Conservation (phyloP, 2,329 filamentous ascomycete species). For the Beauveria varroae region DNA sequence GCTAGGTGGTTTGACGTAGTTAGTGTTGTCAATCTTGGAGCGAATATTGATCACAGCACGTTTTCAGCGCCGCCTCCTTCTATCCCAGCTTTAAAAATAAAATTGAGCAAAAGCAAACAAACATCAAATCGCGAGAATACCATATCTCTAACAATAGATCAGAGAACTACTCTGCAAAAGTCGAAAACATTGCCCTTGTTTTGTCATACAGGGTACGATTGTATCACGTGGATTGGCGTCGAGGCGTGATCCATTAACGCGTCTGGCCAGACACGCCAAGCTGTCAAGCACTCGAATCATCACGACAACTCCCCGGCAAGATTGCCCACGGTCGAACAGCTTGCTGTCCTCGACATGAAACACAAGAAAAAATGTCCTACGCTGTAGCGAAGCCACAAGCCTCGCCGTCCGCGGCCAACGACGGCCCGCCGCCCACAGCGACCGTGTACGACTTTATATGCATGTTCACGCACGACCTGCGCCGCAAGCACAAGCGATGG, state of each 20-base stretch:
- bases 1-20: no score
- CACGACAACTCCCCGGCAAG: slow-evolving; percentile 15
- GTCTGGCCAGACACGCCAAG: slow-evolving; percentile 5
- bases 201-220: not conserved
- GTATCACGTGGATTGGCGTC: slow-evolving; percentile 12
- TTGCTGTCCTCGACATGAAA: not conserved
- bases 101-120: no score
- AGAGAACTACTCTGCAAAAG: no score
- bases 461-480: slow-evolving; percentile 78
- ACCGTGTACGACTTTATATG: slow-evolving; percentile 76
- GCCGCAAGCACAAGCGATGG: slow-evolving; percentile 85
- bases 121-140: no score
- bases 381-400: slow-evolving; percentile 10
- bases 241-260: slow-evolving; percentile 8
- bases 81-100: no score
- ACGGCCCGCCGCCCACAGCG: slow-evolving; percentile 48
- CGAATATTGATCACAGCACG: no score
- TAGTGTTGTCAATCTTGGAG: no score
- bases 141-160: no score
- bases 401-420: not conserved
- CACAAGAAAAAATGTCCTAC: slow-evolving; percentile 7
- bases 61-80: no score
- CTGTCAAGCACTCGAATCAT: not conserved
- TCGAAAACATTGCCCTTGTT: no score
- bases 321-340: not conserved